Percentiles rank a stretch among this genome's conserved stretches.
These are phyloP conservation scores for Epichloe glyceriae DNA, from an alignment of 2,329 filamentous ascomycete species.

Conservation along the genomic window DNA sequence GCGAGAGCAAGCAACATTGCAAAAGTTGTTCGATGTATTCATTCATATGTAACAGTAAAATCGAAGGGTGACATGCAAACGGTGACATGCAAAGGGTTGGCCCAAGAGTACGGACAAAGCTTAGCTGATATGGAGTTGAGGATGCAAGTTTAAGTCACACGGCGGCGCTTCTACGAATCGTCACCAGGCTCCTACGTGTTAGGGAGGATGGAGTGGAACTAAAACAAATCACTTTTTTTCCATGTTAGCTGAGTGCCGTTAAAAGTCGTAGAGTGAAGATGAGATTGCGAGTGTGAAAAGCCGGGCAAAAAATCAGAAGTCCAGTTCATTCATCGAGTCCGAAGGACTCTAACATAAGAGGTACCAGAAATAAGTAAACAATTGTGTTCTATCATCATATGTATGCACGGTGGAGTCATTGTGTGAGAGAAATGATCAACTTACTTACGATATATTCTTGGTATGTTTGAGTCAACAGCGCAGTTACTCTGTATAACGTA, in stretches of 20 bases:
- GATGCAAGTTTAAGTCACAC: neutral
- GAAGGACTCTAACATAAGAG: conserved; percentile 78
- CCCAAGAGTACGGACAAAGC: neutral
- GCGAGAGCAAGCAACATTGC: conserved; percentile 2
- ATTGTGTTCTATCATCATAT: conserved; percentile 61
- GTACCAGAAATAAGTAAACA: conserved; percentile 73
- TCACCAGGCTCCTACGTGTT: neutral
- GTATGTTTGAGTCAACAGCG: neutral
- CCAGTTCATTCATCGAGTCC: conserved; percentile 67
- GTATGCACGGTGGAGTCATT: conserved; percentile 5
- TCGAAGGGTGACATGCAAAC: neutral
- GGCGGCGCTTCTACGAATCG: neutral
- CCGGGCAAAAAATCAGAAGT: conserved; percentile 54
- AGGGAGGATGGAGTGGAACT: neutral
- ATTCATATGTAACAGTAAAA: conserved; percentile 10
- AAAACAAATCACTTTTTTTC: conserved; percentile 3
- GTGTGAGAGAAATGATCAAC: neutral
- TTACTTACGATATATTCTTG: conserved; percentile 6
- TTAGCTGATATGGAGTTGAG: conserved; percentile 1
- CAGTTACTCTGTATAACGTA: neutral
- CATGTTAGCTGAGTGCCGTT: conserved; percentile 3
- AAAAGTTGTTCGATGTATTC: conserved; percentile 1
- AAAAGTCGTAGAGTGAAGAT: conserved; percentile 1
- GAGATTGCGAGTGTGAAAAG: neutral
- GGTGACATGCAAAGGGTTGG: neutral